These are phyloP conservation scores for Pythium grandisporangium DNA, from an alignment of 352 stramenopile species.

Conservation along the genomic window DNA sequence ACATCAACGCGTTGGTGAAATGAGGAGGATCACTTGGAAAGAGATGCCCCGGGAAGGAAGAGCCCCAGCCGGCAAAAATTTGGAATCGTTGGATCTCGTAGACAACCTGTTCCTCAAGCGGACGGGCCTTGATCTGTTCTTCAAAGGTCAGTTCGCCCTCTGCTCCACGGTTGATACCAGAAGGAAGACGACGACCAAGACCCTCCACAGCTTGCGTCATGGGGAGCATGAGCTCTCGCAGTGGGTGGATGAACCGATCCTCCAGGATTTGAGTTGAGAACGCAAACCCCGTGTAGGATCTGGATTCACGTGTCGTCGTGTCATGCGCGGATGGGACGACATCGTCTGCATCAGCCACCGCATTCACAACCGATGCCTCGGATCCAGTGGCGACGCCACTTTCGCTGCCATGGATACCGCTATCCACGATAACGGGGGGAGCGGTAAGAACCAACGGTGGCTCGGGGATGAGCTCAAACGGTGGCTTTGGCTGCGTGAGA, in stretches of 20 bases:
- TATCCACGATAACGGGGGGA: too few species aligned
- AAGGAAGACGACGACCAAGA: constrained; percentile 7
- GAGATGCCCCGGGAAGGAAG: constrained; percentile 59
- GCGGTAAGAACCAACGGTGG: too few species aligned
- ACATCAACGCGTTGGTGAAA: constrained; percentile 74
- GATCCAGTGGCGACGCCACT: constrained; percentile 9
- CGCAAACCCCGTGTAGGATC: constrained; percentile 72
- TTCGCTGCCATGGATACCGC: too few species aligned
- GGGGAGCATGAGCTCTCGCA: constrained; percentile 65
- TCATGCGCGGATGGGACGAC: neutral
- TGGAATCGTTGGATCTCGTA: constrained; percentile 84
- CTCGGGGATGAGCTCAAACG: constrained; percentile 50
- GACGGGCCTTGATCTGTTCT: constrained; percentile 42
- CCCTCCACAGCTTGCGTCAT: constrained; percentile 44
- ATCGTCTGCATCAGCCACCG: neutral
- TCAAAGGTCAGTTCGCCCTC: constrained; percentile 32
- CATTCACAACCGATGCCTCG: constrained; percentile 1
- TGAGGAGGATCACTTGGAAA: constrained; percentile 66
- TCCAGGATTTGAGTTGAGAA: constrained; percentile 76
- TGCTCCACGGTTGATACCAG: constrained; percentile 5
- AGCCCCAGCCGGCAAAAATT: constrained; percentile 78
- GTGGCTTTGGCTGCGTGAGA: constrained; percentile 38
- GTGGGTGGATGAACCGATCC: constrained; percentile 71
- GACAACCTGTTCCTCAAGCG: constrained; percentile 51
- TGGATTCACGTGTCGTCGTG: constrained; percentile 16